These are phyloP conservation scores for Carnegiea gigantea DNA, from an alignment of 179 eudicot species.

Conservation along the genomic window DNA sequence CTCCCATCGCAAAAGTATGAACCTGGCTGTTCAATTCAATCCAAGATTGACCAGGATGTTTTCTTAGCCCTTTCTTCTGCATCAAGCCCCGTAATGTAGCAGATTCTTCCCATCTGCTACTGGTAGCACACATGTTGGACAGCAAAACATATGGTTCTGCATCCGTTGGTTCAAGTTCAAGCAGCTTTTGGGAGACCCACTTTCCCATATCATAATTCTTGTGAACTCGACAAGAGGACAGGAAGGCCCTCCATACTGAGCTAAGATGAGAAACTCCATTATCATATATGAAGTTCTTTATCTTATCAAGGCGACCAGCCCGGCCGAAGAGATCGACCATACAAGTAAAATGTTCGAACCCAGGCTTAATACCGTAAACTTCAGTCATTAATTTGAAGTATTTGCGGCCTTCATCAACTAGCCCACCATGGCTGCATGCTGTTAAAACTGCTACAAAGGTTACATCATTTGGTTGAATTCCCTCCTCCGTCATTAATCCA, in stretches of 20 bases:
- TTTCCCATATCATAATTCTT: constrained; percentile 66
- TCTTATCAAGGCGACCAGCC: constrained; percentile 64
- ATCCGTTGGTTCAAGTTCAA: constrained; percentile 65
- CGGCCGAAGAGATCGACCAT: constrained; percentile 90
- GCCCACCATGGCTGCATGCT: constrained; percentile 79
- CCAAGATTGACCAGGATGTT: constrained; percentile 83
- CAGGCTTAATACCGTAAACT: constrained; percentile 50
- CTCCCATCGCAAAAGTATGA: constrained; percentile 40
- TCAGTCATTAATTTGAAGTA: constrained; percentile 66
- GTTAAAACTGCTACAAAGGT: constrained; percentile 64
- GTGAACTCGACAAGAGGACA: constrained; percentile 80
- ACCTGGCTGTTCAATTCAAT: constrained; percentile 39
- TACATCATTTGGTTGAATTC: constrained; percentile 65
- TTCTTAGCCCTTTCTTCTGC: constrained; percentile 59
- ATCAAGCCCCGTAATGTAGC: constrained; percentile 59
- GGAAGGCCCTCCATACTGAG: constrained; percentile 75
- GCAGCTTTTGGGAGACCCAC: constrained; percentile 62
- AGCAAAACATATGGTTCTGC: constrained; percentile 60
- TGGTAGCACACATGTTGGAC: constrained; percentile 63
- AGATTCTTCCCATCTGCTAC: constrained; percentile 70
- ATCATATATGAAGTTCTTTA: constrained; percentile 55
- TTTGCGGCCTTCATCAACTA: constrained; percentile 63
- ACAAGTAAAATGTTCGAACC: constrained; percentile 69
- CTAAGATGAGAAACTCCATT: constrained; percentile 51
- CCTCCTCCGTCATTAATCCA: constrained; percentile 55